Base-by-base conservation (phyloP, 2,329 filamentous ascomycete genomes). In the Colletotrichum sp. region DNA sequence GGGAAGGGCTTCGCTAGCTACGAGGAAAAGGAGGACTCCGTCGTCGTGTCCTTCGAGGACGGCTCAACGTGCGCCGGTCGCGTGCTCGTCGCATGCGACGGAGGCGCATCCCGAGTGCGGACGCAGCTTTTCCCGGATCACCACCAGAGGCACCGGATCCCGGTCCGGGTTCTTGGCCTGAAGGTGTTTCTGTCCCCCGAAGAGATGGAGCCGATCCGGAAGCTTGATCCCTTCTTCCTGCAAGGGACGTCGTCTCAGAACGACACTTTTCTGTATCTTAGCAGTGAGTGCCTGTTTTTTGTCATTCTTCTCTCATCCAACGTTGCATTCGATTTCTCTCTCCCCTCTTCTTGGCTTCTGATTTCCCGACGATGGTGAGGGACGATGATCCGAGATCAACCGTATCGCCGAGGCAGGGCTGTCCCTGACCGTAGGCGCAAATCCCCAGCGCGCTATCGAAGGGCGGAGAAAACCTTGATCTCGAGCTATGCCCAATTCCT, bases 161-260 rank as follows among this genome's bases (percentile, higher is more conserved):
- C 89, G 2, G 83, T 91, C 5, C 83, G 87, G 36, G 80, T 90
- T 61, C 81, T 91, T 3, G 90, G 90, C 4, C 83, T 86, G 12
- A 88, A 85, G 57, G 78, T 87, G 8, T 78, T 84, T 0, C 85
- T 88, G 39, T 82, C 85, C 0, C 80, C 84, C 0, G 82, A 85
- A 19, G 81, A 89, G 52, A 84, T 88, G 22, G 80, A 81, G 2
- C 84, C 85, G 0, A 83, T 90, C 4, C 83, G 84, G 8, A 82
- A 82, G 2, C 84, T 91, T 1, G 90, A 92, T 69, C 87, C 90
- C 0, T 90, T 87, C 57, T 90, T 91, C 66, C 85, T 91, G 25
- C 90, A 91, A 67, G 90, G 90, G 0, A 86, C 86, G 1, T 86
- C 91, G 48, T 89, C 90, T 0, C 81, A 84, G 30, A 88, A 89